Conservation (phyloP, 352 stramenopile species). For the Phytopythium oedochilum region DNA sequence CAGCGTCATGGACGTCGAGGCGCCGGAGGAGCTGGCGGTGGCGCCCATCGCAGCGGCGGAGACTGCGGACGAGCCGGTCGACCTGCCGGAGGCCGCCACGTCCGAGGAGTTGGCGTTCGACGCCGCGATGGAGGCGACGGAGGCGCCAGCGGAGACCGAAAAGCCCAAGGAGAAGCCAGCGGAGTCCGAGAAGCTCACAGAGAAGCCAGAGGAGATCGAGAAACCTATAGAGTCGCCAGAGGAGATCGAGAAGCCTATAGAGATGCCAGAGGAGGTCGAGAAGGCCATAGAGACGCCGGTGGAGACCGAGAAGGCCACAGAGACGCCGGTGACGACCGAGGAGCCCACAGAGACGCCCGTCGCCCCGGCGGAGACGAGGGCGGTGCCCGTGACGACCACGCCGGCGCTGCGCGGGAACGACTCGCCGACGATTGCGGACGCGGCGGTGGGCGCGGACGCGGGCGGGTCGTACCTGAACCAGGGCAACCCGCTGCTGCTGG, state of each 20-base stretch:
- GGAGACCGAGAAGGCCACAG: not conserved
- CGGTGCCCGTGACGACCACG: slow-evolving; percentile 13
- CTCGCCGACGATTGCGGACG: slow-evolving; percentile 10
- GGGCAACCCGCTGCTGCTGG: slow-evolving; percentile 37
- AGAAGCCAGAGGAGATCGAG: slow-evolving; percentile 3
- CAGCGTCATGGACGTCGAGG: not conserved
- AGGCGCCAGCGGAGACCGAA: not conserved
- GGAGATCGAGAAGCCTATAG: slow-evolving; percentile 3
- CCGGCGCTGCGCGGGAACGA: slow-evolving; percentile 29
- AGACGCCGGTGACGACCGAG: slow-evolving; percentile 2
- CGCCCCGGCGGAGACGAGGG: not conserved
- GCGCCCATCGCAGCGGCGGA: not conserved
- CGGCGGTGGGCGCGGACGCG: slow-evolving; percentile 11
- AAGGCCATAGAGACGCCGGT: slow-evolving; percentile 4
- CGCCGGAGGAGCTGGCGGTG: not conserved
- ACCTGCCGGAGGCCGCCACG: slow-evolving; percentile 2
- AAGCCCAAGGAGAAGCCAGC: not conserved
- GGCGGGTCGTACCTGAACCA: slow-evolving; percentile 23
- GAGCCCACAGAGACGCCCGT: slow-evolving; percentile 4
- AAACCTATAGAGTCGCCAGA: not conserved
- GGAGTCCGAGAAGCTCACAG: slow-evolving; percentile 3
- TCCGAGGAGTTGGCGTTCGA: not conserved
- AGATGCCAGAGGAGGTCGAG: slow-evolving; percentile 3
- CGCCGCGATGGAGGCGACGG: not conserved
- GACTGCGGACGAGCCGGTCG: not conserved